These are phyloP conservation scores for Haberlea rhodopensis DNA, from an alignment of 257 asterid species.

Conservation along the genomic window DNA sequence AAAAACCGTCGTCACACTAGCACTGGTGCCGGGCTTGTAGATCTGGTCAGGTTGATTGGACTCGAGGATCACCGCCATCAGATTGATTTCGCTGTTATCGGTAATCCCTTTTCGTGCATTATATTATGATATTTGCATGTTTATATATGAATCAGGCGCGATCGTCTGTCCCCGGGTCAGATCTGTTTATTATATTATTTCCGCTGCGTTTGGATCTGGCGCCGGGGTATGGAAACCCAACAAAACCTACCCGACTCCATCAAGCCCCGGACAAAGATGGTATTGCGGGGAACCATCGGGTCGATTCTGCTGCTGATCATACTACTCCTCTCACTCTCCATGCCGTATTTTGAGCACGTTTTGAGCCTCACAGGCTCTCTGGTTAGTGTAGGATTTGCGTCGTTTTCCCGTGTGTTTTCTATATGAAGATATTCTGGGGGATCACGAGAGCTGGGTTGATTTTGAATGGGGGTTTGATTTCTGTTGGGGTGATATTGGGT, in stretches of 20 bases:
- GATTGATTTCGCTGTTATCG: no score
- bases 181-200: no score
- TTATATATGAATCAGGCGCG: no score
- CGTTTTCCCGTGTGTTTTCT: slow-evolving; percentile 56
- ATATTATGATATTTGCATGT: no score
- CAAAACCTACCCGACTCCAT: slow-evolving; percentile 41
- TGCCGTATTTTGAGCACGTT: slow-evolving; percentile 66
- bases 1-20: no score
- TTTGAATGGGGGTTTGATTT: slow-evolving; percentile 39
- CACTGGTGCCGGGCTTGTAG: no score
- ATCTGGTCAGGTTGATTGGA: no score
- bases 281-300: slow-evolving; percentile 52
- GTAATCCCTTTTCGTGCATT: no score
- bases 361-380: slow-evolving; percentile 75
- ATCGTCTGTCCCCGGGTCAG: no score
- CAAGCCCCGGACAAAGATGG: slow-evolving; percentile 44
- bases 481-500: slow-evolving; percentile 48
- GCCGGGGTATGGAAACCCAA: no score
- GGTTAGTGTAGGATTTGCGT: slow-evolving; percentile 57
- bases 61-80: no score
- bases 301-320: slow-evolving; percentile 48
- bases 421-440: slow-evolving; percentile 55
- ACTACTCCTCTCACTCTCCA: slow-evolving; percentile 53
- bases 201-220: no score
- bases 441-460: slow-evolving; percentile 34